Conservation (phyloP, 805 yeast genomes). For the Cyberlindnera suaveolens region DNA sequence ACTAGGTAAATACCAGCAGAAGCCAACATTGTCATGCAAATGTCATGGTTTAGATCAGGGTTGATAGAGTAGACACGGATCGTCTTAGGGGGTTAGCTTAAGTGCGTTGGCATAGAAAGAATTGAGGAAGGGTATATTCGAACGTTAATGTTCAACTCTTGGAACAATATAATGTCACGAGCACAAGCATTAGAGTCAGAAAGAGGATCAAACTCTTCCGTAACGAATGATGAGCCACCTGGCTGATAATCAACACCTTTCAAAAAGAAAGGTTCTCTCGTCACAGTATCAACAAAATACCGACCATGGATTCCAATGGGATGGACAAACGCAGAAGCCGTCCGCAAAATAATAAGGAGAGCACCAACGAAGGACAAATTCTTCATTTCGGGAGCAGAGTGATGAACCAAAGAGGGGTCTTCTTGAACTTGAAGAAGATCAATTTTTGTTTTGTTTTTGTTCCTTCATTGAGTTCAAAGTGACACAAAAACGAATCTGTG, state of each 20-base stretch:
- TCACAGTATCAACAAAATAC: constrained; percentile 69
- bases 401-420: too few species aligned
- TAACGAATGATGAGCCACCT: constrained; percentile 82
- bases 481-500: too few species aligned
- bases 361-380: too few species aligned
- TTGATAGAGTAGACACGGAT: constrained; percentile 84
- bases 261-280: constrained; percentile 70
- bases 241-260: constrained; percentile 95
- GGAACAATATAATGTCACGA: constrained; percentile 76
- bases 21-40: constrained; percentile 87
- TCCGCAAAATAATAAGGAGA: too few species aligned
- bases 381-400: too few species aligned
- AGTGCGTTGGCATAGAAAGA: constrained; percentile 31
- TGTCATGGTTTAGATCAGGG: constrained; percentile 76
- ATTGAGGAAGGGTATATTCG: constrained; percentile 21
- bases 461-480: too few species aligned
- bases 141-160: constrained; percentile 73
- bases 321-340: constrained; percentile 33
- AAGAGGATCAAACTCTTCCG: constrained; percentile 58
- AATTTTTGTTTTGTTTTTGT: too few species aligned
- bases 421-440: too few species aligned
- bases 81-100: constrained; percentile 37
- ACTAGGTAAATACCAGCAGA: constrained; percentile 89
- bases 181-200: constrained; percentile 70
- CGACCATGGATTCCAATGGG: constrained; percentile 68